These are phyloP conservation scores for Globisporangium recalcitrans DNA, from an alignment of 352 stramenopile genomes.

Conservation along the genomic window DNA sequence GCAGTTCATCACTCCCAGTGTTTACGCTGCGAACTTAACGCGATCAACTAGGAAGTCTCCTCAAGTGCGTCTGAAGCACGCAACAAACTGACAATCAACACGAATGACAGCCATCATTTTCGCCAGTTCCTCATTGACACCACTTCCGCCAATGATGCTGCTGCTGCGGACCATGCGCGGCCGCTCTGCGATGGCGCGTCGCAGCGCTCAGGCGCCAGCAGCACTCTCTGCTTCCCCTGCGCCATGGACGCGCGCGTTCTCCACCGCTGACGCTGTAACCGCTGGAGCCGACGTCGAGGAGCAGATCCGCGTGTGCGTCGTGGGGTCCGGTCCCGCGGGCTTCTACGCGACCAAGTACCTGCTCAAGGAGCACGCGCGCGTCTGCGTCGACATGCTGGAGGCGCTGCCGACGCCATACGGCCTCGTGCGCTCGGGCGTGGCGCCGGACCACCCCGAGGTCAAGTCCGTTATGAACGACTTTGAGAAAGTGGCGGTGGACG, in stretches of 20 bases:
- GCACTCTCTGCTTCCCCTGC: neutral
- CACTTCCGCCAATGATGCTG: neutral
- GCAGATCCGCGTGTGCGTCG: conserved; percentile 77
- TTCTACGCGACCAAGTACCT: conserved; percentile 96
- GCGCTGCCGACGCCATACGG: conserved; percentile 93
- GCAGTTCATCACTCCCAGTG: no score
- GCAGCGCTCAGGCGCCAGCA: neutral
- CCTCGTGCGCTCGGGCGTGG: conserved; percentile 95
- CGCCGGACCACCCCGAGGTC: conserved; percentile 97
- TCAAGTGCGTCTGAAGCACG: no score
- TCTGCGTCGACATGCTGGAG: conserved; percentile 91
- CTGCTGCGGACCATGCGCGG: neutral
- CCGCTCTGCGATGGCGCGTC: neutral
- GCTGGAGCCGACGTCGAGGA: no score
- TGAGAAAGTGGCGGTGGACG: conserved; percentile 76
- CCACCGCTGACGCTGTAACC: neutral
- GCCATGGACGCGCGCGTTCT: neutral
- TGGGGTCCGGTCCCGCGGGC: conserved; percentile 86
- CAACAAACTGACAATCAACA: no score
- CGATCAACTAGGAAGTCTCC: no score
- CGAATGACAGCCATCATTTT: neutral
- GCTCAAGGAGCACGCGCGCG: conserved; percentile 66
- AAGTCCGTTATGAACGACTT: conserved; percentile 99
- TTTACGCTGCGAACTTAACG: no score
- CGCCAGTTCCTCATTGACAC: neutral